Conservation (phyloP, 768 basidiomycete species). For the Pisolithus tinctorius region DNA sequence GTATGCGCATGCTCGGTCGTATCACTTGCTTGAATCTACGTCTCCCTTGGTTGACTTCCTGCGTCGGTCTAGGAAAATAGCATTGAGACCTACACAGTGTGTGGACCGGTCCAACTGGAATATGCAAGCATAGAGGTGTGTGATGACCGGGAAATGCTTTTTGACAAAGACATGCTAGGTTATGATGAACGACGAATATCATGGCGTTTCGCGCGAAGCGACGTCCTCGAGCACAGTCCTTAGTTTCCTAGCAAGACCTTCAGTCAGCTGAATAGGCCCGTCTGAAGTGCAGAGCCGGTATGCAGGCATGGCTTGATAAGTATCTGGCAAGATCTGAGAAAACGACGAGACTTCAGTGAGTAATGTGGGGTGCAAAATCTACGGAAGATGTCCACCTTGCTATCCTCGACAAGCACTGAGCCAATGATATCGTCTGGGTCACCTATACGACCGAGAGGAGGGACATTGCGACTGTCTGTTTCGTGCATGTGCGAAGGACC, state of each 20-base stretch:
- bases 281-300: constrained; percentile 76
- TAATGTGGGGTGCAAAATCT: not conserved
- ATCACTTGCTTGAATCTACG: constrained; percentile 18
- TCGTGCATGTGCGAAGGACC: not conserved
- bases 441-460: constrained; percentile 67
- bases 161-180: not conserved
- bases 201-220: constrained; percentile 25
- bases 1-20: constrained; percentile 1
- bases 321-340: constrained; percentile 55
- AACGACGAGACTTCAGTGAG: not conserved
- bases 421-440: constrained; percentile 83
- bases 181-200: not conserved
- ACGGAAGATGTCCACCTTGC: constrained; percentile 40
- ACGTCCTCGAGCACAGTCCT: constrained; percentile 29
- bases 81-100: not conserved
- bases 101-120: no score
- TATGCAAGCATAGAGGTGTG: not conserved
- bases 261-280: constrained; percentile 62
- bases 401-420: constrained; percentile 63
- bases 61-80: not conserved
- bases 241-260: constrained; percentile 52
- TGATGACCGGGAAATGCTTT: not conserved
- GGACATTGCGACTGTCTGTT: constrained; percentile 67
- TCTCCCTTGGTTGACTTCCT: constrained; percentile 3
- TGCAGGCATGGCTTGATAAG: constrained; percentile 79